A percentile compares a stretch with the other conserved stretches of the same genome.
Conservation (phyloP, 129 eudicot species). For the Kitagawia praeruptora region DNA sequence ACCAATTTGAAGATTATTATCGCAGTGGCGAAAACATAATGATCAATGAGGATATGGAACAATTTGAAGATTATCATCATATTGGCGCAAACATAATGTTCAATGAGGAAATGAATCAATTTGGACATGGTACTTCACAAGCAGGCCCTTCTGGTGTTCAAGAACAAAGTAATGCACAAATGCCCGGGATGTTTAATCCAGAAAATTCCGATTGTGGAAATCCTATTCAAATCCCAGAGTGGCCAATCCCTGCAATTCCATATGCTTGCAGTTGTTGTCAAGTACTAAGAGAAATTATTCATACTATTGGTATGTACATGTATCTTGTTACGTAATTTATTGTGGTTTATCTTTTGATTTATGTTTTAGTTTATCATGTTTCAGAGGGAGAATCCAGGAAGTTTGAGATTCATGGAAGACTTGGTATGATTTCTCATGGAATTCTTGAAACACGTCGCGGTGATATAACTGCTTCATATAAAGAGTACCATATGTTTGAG, state of each 20-base stretch:
- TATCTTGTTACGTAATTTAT: background rate
- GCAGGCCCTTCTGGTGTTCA: constrained; percentile 13
- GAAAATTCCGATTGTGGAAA: constrained; percentile 17
- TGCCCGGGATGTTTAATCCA: background rate
- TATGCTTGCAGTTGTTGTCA: constrained; percentile 52
- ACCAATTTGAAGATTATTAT: background rate
- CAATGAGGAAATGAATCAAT: background rate
- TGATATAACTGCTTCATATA: constrained; percentile 15
- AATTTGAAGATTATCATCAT: background rate
- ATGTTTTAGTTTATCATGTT: background rate
- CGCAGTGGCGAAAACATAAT: background rate
- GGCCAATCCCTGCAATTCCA: constrained; percentile 43
- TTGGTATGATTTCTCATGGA: constrained; percentile 51
- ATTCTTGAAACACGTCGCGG: constrained; percentile 30
- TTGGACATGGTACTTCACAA: background rate
- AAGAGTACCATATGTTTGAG: constrained; percentile 49
- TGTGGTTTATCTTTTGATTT: background rate
- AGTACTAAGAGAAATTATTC: constrained; percentile 56
- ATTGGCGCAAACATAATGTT: background rate
- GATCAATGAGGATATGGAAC: background rate
- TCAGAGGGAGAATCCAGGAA: constrained; percentile 35
- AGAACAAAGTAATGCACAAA: background rate
- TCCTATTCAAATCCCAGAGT: constrained; percentile 31
- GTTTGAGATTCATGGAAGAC: constrained; percentile 67
- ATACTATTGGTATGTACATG: constrained; percentile 40